Conservation (phyloP, 2,329 filamentous ascomycete species). For the Chaetomiaceae sp. region DNA sequence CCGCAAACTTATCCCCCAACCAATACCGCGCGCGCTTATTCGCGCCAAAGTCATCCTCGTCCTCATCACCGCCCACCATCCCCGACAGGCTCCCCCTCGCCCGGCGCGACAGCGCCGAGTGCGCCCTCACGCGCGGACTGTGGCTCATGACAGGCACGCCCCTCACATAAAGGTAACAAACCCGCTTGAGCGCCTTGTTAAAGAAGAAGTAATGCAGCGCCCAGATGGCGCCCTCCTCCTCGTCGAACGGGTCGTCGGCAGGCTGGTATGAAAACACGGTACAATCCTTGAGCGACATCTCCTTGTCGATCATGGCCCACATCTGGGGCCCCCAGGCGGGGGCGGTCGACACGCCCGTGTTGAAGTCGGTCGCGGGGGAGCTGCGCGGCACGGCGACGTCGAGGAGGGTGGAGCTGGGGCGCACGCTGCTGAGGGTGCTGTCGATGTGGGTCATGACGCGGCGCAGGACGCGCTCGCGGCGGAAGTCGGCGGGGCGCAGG, state of each 20-base stretch:
- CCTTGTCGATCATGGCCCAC: slow-evolving; percentile 89
- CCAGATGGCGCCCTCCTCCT: slow-evolving; percentile 92
- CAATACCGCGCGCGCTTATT: slow-evolving; percentile 84
- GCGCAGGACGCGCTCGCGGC: slow-evolving; percentile 73
- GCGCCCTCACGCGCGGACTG: slow-evolving; percentile 47
- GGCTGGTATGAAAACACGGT: slow-evolving; percentile 86
- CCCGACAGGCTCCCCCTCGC: slow-evolving; percentile 26
- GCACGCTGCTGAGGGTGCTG: slow-evolving; percentile 79
- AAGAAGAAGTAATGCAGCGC: slow-evolving; percentile 97
- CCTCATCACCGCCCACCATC: slow-evolving; percentile 29
- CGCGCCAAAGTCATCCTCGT: slow-evolving; percentile 49
- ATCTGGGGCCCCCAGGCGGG: slow-evolving; percentile 82
- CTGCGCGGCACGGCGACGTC: slow-evolving; percentile 40
- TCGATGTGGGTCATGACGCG: slow-evolving; percentile 84
- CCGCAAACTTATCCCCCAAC: slow-evolving; percentile 65
- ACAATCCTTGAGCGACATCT: slow-evolving; percentile 89
- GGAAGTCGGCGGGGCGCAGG: slow-evolving; percentile 83
- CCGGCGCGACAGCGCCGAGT: slow-evolving; percentile 16
- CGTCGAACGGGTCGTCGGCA: slow-evolving; percentile 83
- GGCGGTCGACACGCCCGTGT: slow-evolving; percentile 42
- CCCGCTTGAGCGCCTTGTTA: slow-evolving; percentile 85
- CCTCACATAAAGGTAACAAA: slow-evolving; percentile 88
- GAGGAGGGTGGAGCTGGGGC: slow-evolving; percentile 52
- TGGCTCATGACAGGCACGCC: slow-evolving; percentile 74
- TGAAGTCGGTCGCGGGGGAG: slow-evolving; percentile 36